Base-by-base conservation (phyloP, 306 rosid species). In the Cicer yamashitae region DNA sequence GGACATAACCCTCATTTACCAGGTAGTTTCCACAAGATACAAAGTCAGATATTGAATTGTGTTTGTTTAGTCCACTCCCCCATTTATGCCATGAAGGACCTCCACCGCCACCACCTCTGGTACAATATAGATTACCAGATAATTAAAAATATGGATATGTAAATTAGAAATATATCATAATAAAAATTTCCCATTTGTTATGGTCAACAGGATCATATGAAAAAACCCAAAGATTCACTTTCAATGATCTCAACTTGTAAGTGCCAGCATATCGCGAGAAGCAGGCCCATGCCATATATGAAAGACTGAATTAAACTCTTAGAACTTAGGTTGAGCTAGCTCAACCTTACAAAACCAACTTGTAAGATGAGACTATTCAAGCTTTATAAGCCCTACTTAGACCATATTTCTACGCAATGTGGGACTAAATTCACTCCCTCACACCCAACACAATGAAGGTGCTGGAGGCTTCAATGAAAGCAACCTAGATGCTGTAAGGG, bases 41-140 rank as follows among this genome's bases (percentile, higher is more conserved):
- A 74, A 86, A 90, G 82, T 94, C 98, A 38, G 74, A 45, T 58
- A 94, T 84, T 18, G 98, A 94, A 79, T 90, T 94, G 40, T 75
- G 83, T 82, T 94, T 94, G 81, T 78, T 54, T 71, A 82, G 69
- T 76, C 89, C 86, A 80, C 88, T 81, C 20, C 98, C 98, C 60
- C 85, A 78, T 88, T 84, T 83, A 80, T 91, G 97, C 97, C 98
- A 94, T 1, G 87, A 90, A 66, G 82, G 82, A 62, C 81, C 88
- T 22, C 88, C 90, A 3, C 93, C 97, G 1, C 96, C 83, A 9
- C 94, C 92, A 15, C 98, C 98, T 81, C 97, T 94, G 84, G 77
- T 65, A 50, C 71, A 70, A 82, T 18, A 81, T 71, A 82, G 60
- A 48, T 70, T 12, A 8, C 54, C 67, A 18, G n/a, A 45, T 58